phyloP scores from a whole-genome alignment of 2,329 filamentous ascomycete species.

The Phaeophleospora eucalypticola region DNA sequence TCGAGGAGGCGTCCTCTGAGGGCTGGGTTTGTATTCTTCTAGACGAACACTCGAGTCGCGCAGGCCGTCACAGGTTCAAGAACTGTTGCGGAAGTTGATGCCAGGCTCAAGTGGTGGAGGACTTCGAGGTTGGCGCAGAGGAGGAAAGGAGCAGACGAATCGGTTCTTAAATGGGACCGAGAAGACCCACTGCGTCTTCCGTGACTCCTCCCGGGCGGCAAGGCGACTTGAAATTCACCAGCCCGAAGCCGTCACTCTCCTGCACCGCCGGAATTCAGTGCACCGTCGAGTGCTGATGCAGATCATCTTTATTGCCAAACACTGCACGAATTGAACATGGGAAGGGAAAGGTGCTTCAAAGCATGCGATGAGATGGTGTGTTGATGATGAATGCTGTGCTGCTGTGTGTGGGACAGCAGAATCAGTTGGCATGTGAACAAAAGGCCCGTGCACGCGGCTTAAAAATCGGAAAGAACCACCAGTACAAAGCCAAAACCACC shows the following conservation, averaged over 20 bases:
- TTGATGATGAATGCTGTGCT: too few species aligned
- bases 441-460: background rate
- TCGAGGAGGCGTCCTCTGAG: background rate
- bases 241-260: too few species aligned
- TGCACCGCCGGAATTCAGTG: too few species aligned
- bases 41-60: too few species aligned
- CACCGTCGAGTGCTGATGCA: too few species aligned
- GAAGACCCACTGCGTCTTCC: background rate
- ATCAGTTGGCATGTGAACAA: background rate
- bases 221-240: too few species aligned
- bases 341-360: background rate
- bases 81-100: background rate
- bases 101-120: background rate
- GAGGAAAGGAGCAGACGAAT: background rate
- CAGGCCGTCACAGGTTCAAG: too few species aligned
- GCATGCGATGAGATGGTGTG: too few species aligned
- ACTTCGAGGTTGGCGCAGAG: background rate
- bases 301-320: too few species aligned
- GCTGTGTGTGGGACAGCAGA: too few species aligned
- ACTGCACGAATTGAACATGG: too few species aligned
- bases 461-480: background rate
- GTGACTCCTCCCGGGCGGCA: too few species aligned
- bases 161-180: background rate
- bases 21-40: background rate
- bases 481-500: background rate